Base-by-base conservation (phyloP, 305 asterid species). In the Vinca major region DNA sequence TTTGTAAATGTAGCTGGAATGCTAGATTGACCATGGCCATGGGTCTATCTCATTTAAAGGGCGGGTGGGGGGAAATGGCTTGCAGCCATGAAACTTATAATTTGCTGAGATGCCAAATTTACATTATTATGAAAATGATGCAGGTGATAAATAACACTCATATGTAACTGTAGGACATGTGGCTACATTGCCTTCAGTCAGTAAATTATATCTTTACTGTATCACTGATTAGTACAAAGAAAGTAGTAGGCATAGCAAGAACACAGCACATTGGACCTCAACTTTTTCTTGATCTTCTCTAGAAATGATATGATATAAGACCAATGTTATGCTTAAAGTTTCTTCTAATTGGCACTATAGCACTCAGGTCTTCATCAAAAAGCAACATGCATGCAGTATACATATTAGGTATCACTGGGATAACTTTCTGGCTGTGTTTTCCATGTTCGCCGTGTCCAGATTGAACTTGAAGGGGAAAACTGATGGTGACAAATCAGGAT, bases 381-480 rank as follows among this genome's bases (percentile, higher is more conserved):
- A 52, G 57, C 9, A 17, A 1, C 45, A 41, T 5, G 10, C 20
- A 13, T 37, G 48, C 64, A 37, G 26, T 39, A 16, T 16, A 14
- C 21, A 5, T 21, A 21, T 55, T 55, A 10, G 16, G 62, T 43
- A 17, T 47, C 7, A n/a, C 20, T 63, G 1, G n/a, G 21, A 45
- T 65, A 9, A 65, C 41, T 65, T 65, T 65, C 43, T 65, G 63
- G 64, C 60, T 8, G 64, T 64, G 63, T 65, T 73, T 78, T 56
- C 41, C 78, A 56, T 67, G 63, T 71, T 80, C 68, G 67, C 54
- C 40, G 60, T 79, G 63, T 83, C 20, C 58, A 94, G 99, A 81
- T 83, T 94, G 87, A 89, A 85, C 80, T 79, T 94, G 82, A 89
- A 85, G 85, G 93, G 85, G 66, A 81, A 58, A 63, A 60, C 65